Conservation (phyloP, 2,329 filamentous ascomycete species). For the Lecanicillium sp. region DNA sequence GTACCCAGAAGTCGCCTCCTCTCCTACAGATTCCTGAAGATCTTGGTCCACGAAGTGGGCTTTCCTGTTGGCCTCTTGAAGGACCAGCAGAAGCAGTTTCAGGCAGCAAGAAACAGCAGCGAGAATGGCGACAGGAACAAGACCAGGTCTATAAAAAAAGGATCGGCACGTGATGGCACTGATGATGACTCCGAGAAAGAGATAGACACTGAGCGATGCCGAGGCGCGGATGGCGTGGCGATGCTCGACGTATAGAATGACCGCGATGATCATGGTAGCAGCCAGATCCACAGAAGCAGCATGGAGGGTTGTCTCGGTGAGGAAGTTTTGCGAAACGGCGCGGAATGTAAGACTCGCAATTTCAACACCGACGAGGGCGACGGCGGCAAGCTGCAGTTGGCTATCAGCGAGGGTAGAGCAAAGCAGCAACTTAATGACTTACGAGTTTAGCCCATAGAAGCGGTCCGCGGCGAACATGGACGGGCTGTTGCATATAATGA, state of each 20-base stretch:
- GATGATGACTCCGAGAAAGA: not conserved
- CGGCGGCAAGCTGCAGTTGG: not conserved
- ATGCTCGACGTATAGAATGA: not conserved
- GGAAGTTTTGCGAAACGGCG: too few species aligned
- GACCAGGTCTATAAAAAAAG: not conserved
- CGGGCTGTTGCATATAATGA: not conserved
- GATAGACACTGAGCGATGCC: not conserved
- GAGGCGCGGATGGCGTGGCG: not conserved
- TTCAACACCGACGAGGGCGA: not conserved
- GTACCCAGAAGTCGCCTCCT: not conserved
- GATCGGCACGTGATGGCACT: too few species aligned
- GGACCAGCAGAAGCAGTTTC: not conserved
- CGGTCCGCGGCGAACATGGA: constrained; percentile 1
- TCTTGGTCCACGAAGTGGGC: not conserved
- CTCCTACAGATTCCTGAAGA: not conserved
- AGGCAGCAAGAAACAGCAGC: not conserved
- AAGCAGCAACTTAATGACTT: not conserved
- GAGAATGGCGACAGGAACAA: not conserved
- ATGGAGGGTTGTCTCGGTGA: not conserved
- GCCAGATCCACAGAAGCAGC: not conserved
- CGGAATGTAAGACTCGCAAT: not conserved
- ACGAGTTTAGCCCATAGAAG: not conserved
- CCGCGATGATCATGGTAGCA: not conserved
- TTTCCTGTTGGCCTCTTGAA: not conserved
- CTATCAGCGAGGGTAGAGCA: too few species aligned